These are phyloP conservation scores for Rasamsonia emersonii DNA, from an alignment of 2,329 filamentous ascomycete species.

Conservation along the genomic window DNA sequence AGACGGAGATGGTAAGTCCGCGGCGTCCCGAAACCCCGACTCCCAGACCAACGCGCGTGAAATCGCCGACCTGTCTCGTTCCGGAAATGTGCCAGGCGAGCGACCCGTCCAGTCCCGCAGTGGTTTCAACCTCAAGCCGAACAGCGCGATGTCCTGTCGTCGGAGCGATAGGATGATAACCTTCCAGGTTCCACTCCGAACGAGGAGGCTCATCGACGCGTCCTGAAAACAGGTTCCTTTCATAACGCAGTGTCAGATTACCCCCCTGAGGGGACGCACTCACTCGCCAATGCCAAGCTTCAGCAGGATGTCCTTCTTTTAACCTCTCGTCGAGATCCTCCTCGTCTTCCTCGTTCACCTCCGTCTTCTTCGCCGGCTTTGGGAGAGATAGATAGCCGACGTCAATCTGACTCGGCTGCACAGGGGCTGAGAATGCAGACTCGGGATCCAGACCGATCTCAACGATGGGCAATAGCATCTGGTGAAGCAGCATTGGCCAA, in stretches of 20 bases:
- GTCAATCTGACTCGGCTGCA: slow-evolving; percentile 23
- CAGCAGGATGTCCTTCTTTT: slow-evolving; percentile 17
- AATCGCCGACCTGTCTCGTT: slow-evolving; percentile 27
- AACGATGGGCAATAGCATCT: slow-evolving; percentile 16
- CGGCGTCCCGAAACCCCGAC: slow-evolving; percentile 25
- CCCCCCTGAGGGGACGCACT: slow-evolving; percentile 20
- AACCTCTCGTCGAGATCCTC: slow-evolving; percentile 14
- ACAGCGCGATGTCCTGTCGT: slow-evolving; percentile 23
- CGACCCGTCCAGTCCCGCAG: slow-evolving; percentile 19
- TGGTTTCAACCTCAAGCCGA: slow-evolving; percentile 24
- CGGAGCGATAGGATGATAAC: slow-evolving; percentile 24
- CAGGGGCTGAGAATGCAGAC: slow-evolving; percentile 11
- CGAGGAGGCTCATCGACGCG: slow-evolving; percentile 22
- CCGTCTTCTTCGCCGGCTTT: slow-evolving; percentile 10
- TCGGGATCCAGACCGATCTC: slow-evolving; percentile 16
- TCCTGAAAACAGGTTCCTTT: slow-evolving; percentile 30
- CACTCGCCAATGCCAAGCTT: slow-evolving; percentile 25
- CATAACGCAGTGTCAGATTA: slow-evolving; percentile 26
- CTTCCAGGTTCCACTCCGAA: slow-evolving; percentile 34
- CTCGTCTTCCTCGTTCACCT: slow-evolving; percentile 18
- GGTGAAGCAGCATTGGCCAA: slow-evolving; percentile 23
- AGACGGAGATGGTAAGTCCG: slow-evolving; percentile 30
- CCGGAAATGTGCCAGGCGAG: slow-evolving; percentile 28
- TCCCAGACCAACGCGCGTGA: slow-evolving; percentile 31
- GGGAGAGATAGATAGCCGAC: slow-evolving; percentile 25